These are phyloP conservation scores for Leccinum pallidistipes DNA, from an alignment of 1,284 basidiomycete genomes.

Conservation along the genomic window DNA sequence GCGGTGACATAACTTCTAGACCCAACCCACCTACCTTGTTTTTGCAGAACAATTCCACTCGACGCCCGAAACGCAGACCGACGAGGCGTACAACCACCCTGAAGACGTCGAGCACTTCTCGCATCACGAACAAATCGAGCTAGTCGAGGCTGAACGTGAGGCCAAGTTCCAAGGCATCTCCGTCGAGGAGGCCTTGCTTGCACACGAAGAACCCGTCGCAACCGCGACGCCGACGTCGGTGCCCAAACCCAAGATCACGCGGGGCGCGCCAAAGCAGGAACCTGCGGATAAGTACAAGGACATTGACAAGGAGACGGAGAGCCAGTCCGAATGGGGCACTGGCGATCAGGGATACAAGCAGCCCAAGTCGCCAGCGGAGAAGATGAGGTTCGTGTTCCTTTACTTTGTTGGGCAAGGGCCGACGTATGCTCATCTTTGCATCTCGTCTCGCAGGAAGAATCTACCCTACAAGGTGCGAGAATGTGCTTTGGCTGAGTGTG, in stretches of 20 bases:
- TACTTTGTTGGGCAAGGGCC: rapidly evolving
- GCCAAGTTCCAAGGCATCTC: constrained; percentile 81
- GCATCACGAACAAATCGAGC: constrained; percentile 88
- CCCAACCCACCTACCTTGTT: background rate
- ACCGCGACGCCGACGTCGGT: constrained; percentile 11
- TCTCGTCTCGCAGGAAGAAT: constrained; percentile 55
- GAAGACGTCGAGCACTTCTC: constrained; percentile 90
- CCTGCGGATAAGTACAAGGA: constrained; percentile 59
- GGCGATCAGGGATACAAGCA: constrained; percentile 74
- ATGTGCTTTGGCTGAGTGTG: background rate
- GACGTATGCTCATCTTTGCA: background rate
- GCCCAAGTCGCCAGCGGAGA: constrained; percentile 68
- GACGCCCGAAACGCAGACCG: constrained; percentile 96
- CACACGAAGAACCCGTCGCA: constrained; percentile 40
- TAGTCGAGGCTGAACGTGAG: constrained; percentile 80
- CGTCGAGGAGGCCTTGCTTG: constrained; percentile 61
- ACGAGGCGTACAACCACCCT: constrained; percentile 91
- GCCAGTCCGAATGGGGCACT: constrained; percentile 67
- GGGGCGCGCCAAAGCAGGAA: constrained; percentile 60
- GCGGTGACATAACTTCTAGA: background rate
- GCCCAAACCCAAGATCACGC: constrained; percentile 52
- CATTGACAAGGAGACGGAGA: constrained; percentile 49
- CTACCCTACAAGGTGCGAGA: constrained; percentile 79
- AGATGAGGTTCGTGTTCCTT: constrained; percentile 50
- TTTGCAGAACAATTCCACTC: constrained; percentile 82